Base-by-base conservation (phyloP, 352 stramenopile genomes). In the Globisporangium lucens region DNA sequence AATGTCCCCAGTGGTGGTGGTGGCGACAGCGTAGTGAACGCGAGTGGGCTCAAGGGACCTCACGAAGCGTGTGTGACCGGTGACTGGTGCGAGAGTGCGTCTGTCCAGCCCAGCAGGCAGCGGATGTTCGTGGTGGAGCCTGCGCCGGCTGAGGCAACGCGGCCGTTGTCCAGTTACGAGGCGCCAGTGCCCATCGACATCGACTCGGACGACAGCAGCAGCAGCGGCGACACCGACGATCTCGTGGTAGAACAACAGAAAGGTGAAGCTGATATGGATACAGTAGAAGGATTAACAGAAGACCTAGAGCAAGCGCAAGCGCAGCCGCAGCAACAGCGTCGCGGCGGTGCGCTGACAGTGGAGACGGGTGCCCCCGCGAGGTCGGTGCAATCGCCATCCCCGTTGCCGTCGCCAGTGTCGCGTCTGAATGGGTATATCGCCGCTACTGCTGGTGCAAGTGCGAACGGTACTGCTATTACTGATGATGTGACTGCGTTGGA, bases 111-210 rank as follows among this genome's bases (percentile, higher is more conserved):
- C 0, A 41, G 35, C 35, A 41, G 35, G 35, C 10, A 41, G 35
- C 12, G 35, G 35, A 57, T 57, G 52, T 36, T 57, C 4, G 52
- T 57, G 52, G 27, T 57, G 52, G 12, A 57, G 27, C 52, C 52
- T 17, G 52, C 52, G 52, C 52, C 52, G 27, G 8, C 51, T 33
- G 35, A 41, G 35, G 35, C 35, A 56, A 22, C 51, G 10, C 51
- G 24, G 27, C 13, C 52, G 24, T 57, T 29, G 52, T 36, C 24
- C 52, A 36, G 24, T 29, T 22, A 17, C 52, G 33, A n/a, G 2
- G 46, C 41, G 27, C 59, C 41, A 15, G 59, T 65, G 41, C 59
- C 12, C 13, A 65, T 65, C 58, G 36, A 53, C 58, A 41, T 63
- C 20, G 59, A 56, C 49, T 56, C 49, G 22, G 49, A 56, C 49